Base-by-base conservation (phyloP, 2,329 filamentous ascomycete species). In the Xylariaceae sp. region DNA sequence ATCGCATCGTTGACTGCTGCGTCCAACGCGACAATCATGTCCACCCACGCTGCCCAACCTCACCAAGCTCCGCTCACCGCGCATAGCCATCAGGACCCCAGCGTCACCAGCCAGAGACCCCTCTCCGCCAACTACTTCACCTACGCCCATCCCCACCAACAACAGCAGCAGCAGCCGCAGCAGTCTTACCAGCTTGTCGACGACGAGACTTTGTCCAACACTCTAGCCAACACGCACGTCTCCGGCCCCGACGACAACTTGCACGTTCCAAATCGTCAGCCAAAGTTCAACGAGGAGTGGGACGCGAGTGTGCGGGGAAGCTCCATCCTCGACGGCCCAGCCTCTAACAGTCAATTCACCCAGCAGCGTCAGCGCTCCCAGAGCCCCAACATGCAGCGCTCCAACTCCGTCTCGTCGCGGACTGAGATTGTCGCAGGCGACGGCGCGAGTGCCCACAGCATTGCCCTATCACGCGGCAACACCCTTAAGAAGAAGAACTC, bases 401-500 rank as follows among this genome's bases (percentile, higher is more conserved):
- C 85, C 47, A 75, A 75, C 53, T 87, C 85, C 11, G 74, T 77
- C 53, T 76, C 77, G 48, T 81, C 63, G 38, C 64, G 77, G 59
- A 78, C 71, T 63, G 66, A 75, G 59, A 62, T 75, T 62, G 63
- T 78, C 68, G 71, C 78, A 50, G 70, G 72, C 38, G 68, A 68
- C 41, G 63, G 58, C 35, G 60, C 66, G 40, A 66, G 63, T 42
- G 40, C 56, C 43, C 66, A 68, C 42, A 64, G 71, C 38, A 60
- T 64, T 38, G 62, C 61, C 15, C 68, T 78, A 27, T 70, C 72
- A 44, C 70, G 78, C 39, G 71, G 72, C 43, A 89, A 89, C 52
- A 96, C 91, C 0, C 76, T 97, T 60, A 94, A 89, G 75, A 97
- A 97, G 77, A 94, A 90, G 70, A 75, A 75, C 19, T 95, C 90